These are phyloP conservation scores for Phytophthora chlamydospora DNA, from an alignment of 352 stramenopile species.

Conservation along the genomic window DNA sequence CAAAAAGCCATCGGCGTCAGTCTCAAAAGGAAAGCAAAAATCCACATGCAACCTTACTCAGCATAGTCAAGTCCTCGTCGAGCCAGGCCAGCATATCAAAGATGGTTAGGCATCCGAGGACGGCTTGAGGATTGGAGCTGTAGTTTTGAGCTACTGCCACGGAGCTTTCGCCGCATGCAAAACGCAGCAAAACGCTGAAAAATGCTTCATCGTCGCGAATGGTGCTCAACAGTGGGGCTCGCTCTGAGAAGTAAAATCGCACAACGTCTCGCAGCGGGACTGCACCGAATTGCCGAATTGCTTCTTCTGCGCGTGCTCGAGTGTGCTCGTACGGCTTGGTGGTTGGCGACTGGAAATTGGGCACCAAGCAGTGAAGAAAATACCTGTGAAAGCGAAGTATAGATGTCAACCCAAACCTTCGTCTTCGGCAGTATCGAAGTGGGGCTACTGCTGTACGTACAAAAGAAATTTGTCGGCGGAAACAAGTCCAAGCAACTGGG, in stretches of 20 bases:
- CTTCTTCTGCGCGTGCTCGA: conserved; percentile 45
- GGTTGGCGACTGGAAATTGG: conserved; percentile 17
- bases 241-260: conserved; percentile 33
- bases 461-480: conserved; percentile 46
- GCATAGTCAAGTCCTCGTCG: conserved; percentile 55
- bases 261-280: conserved; percentile 41
- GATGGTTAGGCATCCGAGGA: conserved; percentile 50
- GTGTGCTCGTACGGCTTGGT: conserved; percentile 45
- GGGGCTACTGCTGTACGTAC: conserved; percentile 26
- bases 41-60: conserved; percentile 43
- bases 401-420: not conserved
- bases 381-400: conserved; percentile 24
- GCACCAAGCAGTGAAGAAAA: conserved; percentile 40
- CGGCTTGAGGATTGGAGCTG: conserved; percentile 14
- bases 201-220: conserved; percentile 54
- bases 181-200: conserved; percentile 60
- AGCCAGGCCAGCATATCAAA: conserved; percentile 64
- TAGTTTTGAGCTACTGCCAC: conserved; percentile 49
- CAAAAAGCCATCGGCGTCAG: conserved; percentile 1
- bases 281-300: conserved; percentile 40
- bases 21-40: not conserved
- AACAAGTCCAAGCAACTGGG: conserved; percentile 37
- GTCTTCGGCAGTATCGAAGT: not conserved
- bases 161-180: conserved; percentile 50
- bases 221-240: conserved; percentile 35